Percentiles rank a stretch among this genome's conserved stretches.
Conservation (phyloP, 306 rosid genomes). For the Corylus heterophylla region DNA sequence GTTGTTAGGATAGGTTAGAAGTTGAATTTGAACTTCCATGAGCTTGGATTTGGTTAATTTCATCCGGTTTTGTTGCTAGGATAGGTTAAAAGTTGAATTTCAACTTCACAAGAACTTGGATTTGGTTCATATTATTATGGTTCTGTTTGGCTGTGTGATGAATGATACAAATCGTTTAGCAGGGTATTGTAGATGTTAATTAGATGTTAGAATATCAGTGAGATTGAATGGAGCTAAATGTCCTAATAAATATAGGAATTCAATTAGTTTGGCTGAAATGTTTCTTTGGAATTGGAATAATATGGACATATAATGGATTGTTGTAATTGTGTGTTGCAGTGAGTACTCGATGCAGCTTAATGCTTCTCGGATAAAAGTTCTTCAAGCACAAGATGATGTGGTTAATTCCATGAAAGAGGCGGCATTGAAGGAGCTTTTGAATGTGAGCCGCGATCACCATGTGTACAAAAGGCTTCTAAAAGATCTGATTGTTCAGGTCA, state of each 20-base stretch:
- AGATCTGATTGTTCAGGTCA: slow-evolving; percentile 89
- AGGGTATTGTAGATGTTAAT: too few species aligned
- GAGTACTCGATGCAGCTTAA: slow-evolving; percentile 97
- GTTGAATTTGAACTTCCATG: too few species aligned
- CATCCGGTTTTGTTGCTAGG: background rate
- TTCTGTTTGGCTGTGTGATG: background rate
- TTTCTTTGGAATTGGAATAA: background rate
- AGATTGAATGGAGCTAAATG: background rate
- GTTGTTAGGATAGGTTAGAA: too few species aligned
- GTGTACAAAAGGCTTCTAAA: slow-evolving; percentile 61
- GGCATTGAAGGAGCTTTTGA: slow-evolving; percentile 74
- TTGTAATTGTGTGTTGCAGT: slow-evolving; percentile 47
- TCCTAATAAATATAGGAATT: too few species aligned
- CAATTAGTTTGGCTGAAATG: background rate
- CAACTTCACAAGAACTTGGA: background rate
- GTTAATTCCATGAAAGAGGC: slow-evolving; percentile 82
- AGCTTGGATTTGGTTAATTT: background rate
- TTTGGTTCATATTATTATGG: background rate
- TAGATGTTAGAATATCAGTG: background rate
- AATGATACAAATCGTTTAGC: background rate
- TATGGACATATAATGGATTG: slow-evolving; percentile 1
- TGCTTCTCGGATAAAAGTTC: slow-evolving; percentile 89
- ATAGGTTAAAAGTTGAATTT: background rate
- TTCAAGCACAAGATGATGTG: slow-evolving; percentile 95
- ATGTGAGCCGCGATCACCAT: slow-evolving; percentile 61